Base-by-base conservation (phyloP, 2,329 filamentous ascomycete species). In the Pseudocercospora crystallina region DNA sequence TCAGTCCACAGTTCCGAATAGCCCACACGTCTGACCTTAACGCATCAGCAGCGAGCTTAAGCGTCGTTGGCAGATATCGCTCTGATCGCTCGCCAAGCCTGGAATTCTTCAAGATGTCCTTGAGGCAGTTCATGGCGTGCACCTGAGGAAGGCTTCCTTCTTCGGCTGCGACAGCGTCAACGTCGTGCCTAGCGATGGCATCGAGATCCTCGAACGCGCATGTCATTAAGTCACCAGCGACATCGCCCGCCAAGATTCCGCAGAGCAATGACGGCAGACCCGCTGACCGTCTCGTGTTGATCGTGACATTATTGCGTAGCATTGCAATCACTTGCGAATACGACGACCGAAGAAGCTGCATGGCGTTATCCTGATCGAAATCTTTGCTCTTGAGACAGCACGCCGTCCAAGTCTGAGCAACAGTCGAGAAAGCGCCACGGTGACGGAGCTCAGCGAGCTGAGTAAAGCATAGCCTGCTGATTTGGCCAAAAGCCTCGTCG, bases 71-170 rank as follows among this genome's bases (percentile, higher is more conserved):
- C 7, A 96, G 77, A 60, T 90, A 86, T 0, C 76, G 75, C 62
- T 95, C 89, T 0, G 89, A 87, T 46, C 80, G 80, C 48, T 83
- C 82, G 26, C 88, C 80, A 11, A 97, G 77, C 43, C 83, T 82
- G 0, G 90, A 89, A 59, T 86, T 90, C 50, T 89, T 92, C 70
- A 96, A 94, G 2, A 96, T 85, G 58, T 95, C 90, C 65, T 94
- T 94, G 50, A 99, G 75, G 54, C 89, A 96, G 67, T 99, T 99
- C 65, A 96, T 80, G 0, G 94, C 90, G 69, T 99, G 94, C 0
- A 99, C 94, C 69, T 99, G 92, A 0, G 90, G 87, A 4, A 97
- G 73, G 35, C 87, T 77, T 29, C 78, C 72, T 42, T 80, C 75
- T 53, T 75, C 72, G 69, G 17, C 75, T 9, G 47, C 53, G 7